A percentile compares a stretch with the other conserved stretches of the same genome.
These are phyloP conservation scores for Cercospora sesami DNA, from an alignment of 2,329 filamentous ascomycete genomes.

Conservation along the genomic window DNA sequence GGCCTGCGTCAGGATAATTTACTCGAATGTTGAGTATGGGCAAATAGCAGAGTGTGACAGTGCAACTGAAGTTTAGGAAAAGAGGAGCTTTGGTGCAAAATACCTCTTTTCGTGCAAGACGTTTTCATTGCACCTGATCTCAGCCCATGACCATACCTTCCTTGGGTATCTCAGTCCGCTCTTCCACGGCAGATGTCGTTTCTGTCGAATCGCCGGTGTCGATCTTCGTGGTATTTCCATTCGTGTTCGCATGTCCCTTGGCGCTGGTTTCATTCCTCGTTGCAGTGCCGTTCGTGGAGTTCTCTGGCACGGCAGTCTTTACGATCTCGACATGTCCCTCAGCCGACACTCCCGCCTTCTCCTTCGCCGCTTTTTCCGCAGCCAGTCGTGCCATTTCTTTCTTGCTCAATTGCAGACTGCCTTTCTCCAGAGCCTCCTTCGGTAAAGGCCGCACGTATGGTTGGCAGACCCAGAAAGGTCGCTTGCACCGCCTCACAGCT, in stretches of 20 bases:
- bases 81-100: too few species aligned
- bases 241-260: slow-evolving; percentile 21
- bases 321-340: slow-evolving; percentile 35
- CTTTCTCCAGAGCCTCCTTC: slow-evolving; percentile 65
- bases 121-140: neutral
- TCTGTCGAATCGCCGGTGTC: neutral
- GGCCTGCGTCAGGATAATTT: too few species aligned
- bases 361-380: slow-evolving; percentile 32
- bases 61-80: too few species aligned
- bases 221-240: neutral
- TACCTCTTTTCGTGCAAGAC: too few species aligned
- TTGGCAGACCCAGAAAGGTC: slow-evolving; percentile 89
- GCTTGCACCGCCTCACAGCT: slow-evolving; percentile 69
- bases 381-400: slow-evolving; percentile 36
- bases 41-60: too few species aligned
- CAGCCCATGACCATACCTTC: slow-evolving; percentile 49
- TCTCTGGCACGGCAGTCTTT: neutral
- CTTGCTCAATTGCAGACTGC: slow-evolving; percentile 38
- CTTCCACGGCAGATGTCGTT: neutral
- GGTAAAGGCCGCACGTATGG: slow-evolving; percentile 83
- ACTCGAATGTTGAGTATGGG: too few species aligned
- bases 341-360: slow-evolving; percentile 32
- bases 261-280: neutral
- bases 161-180: slow-evolving; percentile 43
- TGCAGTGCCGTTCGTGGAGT: neutral